Percentiles rank a stretch among this genome's conserved stretches.
Evolutionary conservation across 139 green algal species (phyloP).

Genomic region (Eudorina sp.): DNA sequence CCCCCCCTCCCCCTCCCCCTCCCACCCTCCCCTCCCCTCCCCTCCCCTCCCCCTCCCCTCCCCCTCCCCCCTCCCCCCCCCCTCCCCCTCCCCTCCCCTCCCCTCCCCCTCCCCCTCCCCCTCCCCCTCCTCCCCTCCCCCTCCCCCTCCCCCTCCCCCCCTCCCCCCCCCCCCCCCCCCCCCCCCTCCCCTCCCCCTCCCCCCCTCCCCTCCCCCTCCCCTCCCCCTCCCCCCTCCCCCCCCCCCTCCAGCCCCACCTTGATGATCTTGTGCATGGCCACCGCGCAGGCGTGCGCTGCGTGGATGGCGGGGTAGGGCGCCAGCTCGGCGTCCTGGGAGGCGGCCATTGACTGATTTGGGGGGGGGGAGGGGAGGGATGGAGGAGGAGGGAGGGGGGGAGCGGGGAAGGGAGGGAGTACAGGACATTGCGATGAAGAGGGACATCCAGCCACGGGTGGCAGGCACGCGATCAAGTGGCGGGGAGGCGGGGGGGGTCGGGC

Average conservation of each 20-base stretch:
- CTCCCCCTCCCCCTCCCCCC: too few species aligned
- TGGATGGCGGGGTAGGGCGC: conserved; percentile 29
- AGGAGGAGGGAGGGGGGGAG: not conserved
- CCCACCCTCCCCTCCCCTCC: too few species aligned
- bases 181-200: not conserved
- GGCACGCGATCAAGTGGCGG: not conserved
- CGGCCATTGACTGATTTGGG: conserved; percentile 17
- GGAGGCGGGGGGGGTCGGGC: too few species aligned
- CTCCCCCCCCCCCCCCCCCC: not conserved
- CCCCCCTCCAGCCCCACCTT: not conserved
- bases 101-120: too few species aligned
- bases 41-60: too few species aligned
- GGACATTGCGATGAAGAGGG: not conserved
- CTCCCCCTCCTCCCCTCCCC: too few species aligned
- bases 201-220: not conserved
- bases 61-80: too few species aligned
- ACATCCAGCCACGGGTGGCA: not conserved
- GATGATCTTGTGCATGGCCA: conserved; percentile 26
- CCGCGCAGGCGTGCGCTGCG: not conserved
- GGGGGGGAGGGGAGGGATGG: not conserved
- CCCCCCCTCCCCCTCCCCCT: too few species aligned
- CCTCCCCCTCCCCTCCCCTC: too few species aligned
- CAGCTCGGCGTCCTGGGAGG: conserved; percentile 30
- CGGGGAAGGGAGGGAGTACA: not conserved
- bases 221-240: not conserved